Evolutionary conservation across 345 rosid species (phyloP), one percentile per base, ranked within the genome.

Genomic region (Eucalyptus pumila): DNA sequence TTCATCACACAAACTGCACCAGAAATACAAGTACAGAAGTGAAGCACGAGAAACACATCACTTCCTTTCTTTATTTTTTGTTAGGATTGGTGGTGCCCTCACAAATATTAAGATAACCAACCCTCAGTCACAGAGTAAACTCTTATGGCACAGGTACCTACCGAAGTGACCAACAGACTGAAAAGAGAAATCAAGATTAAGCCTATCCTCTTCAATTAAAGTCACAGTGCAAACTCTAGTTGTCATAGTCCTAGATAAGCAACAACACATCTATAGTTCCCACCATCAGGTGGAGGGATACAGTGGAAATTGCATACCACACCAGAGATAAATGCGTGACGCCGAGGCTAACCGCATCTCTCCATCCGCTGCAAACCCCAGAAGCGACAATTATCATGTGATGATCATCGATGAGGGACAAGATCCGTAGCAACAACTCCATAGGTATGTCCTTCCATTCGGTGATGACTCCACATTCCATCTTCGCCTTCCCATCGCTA

Each of bases 401-500:
- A 92, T 95, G 96, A 91, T 96, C 99, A 91, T 94, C 94, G 15
- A 94, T 96, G 54, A 96, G 97, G 2, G 99, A 95, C 87, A 96
- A 90, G 69, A 97, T 94, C 90, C 96, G 90, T 90, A 95, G 89
- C 87, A 97, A 88, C 42, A 97, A 94, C 93, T 97, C 99, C 92
- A 94, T 92, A 14, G 98, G 99, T 56, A 97, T 97, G 69, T 97
- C 99, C 91, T 94, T 95, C 99, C 99, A 97, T 88, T 95, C 96
- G 5, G 92, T 89, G 87, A 95, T 95, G 54, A 58, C 93, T 86
- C 88, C 87, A 47, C 93, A 95, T 83, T 94, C 96, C 95, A 94
- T 93, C 90, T 91, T 93, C 92, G 87, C 88, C 44, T 80, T 60
- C 87, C 60, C 88, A 30, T 87, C 21, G 19, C 86, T 34, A 34